Conservation (phyloP, 2,329 filamentous ascomycete genomes). For the Epichloe amarillans region DNA sequence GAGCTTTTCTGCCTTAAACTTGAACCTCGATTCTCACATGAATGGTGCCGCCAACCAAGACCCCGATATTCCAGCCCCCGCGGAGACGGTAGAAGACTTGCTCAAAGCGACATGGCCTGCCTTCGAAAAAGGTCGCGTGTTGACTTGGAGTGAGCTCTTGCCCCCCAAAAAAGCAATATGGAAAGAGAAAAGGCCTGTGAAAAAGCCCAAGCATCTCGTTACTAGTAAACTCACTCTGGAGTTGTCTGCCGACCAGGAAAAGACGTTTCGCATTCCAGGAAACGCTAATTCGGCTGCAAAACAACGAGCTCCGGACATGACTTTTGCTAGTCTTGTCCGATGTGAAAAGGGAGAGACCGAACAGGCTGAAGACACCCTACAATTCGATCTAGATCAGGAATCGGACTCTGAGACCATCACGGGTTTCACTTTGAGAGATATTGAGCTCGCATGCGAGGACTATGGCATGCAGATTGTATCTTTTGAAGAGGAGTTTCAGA, state of each 20-base stretch:
- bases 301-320: slow-evolving; percentile 39
- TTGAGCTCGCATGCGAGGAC: slow-evolving; percentile 75
- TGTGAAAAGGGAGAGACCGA: slow-evolving; percentile 28
- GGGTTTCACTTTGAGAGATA: slow-evolving; percentile 64
- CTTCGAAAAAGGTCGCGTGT: slow-evolving; percentile 61
- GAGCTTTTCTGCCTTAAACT: slow-evolving; percentile 31
- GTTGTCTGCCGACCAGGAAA: slow-evolving; percentile 73
- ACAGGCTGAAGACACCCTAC: slow-evolving; percentile 22
- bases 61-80: slow-evolving; percentile 51
- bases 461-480: slow-evolving; percentile 56
- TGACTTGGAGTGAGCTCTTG: slow-evolving; percentile 72
- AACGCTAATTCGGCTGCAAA: slow-evolving; percentile 38
- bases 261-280: slow-evolving; percentile 64
- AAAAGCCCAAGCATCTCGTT: slow-evolving; percentile 67
- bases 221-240: slow-evolving; percentile 85
- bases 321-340: slow-evolving; percentile 34
- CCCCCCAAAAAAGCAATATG: slow-evolving; percentile 71
- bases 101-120: slow-evolving; percentile 69
- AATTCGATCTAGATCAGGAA: slow-evolving; percentile 35
- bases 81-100: slow-evolving; percentile 61
- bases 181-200: slow-evolving; percentile 63
- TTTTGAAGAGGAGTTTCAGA: slow-evolving; percentile 26
- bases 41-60: slow-evolving; percentile 41
- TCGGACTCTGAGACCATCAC: slow-evolving; percentile 54
- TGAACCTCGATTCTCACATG: slow-evolving; percentile 31